Base-by-base conservation (phyloP, 495 filamentous ascomycete species). In the Achaetomiella virescens region DNA sequence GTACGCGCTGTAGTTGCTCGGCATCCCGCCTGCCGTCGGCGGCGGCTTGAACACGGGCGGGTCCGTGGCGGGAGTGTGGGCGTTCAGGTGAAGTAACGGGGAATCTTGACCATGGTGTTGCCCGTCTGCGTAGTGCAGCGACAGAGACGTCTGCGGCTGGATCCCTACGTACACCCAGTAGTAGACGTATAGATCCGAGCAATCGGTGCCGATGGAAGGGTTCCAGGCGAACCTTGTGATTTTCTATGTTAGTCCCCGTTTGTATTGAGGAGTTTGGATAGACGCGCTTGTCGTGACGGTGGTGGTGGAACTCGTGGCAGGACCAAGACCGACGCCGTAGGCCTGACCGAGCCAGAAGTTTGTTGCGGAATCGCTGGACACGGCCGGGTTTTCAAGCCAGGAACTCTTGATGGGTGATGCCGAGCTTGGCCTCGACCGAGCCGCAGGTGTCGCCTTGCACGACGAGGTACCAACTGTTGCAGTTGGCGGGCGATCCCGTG, bases 401-500 rank as follows among this genome's bases (percentile, higher is more conserved):
- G 5, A 31, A 31, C 27, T 31, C 27, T 9, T 31, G 27, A 9
- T 9, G 27, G 5, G 27, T 31, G 27, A 31, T 31, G 27, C 27
- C 27, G 9, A 31, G 9, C 9, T 31, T 31, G 27, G 9, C 27
- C 27, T 31, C 9, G 27, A 31, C 27, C 27, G 9, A 31, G 27
- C 27, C 27, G 27, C 9, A 31, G 27, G 27, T 31, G 5, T 9
- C 27, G 27, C 44, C 44, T 5, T 1, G 0, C 5, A 2, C 44
- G 2, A 55, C 22, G 7, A 20, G 1, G 31, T 48, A 4, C 43
- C 43, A 55, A 21, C 22, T 47, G 44, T 55, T 55, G 53, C 53
- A 55, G 53, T 55, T 42, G 18, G 10, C 0, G 5, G 53, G 43
- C 21, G 0, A 3, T 1, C 44, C 44, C 14, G 53, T 24, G 44